Evolutionary conservation across 2,329 filamentous ascomycete genomes (phyloP).

Genomic region (Paracoccidioides brasiliensis): DNA sequence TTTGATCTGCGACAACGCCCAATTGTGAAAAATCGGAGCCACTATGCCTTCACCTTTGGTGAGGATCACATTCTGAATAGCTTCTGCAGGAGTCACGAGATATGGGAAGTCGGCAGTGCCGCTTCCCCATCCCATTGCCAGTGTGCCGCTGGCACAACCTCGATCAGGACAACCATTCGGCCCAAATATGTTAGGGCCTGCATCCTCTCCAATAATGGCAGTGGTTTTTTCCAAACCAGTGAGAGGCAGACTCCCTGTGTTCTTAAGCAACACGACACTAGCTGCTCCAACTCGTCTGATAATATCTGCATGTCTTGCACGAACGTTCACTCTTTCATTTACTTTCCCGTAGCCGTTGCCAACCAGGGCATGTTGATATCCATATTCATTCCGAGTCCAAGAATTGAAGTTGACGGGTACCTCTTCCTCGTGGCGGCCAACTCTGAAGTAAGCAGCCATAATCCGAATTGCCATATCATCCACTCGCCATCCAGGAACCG

Average conservation of each 20-base stretch:
- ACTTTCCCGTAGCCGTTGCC: constrained; percentile 52
- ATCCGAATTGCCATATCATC: constrained; percentile 88
- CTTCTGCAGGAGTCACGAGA: constrained; percentile 48
- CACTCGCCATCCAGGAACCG: constrained; percentile 70
- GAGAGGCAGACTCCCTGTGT: constrained; percentile 61
- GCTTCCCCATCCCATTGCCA: constrained; percentile 52
- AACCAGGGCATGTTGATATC: constrained; percentile 52
- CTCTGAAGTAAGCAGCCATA: constrained; percentile 52
- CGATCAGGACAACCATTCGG: constrained; percentile 68
- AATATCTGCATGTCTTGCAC: constrained; percentile 53
- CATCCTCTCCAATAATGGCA: constrained; percentile 70
- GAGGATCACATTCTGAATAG: constrained; percentile 53
- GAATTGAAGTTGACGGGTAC: constrained; percentile 70
- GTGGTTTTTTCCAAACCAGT: constrained; percentile 59
- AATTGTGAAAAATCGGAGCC: constrained; percentile 46
- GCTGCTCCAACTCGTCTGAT: constrained; percentile 68
- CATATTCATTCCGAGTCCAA: constrained; percentile 68
- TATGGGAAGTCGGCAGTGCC: constrained; percentile 50
- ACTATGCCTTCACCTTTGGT: constrained; percentile 52
- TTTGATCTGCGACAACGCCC: constrained; percentile 39
- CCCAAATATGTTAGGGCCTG: constrained; percentile 59
- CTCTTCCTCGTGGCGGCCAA: constrained; percentile 41
- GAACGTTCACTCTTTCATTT: constrained; percentile 78
- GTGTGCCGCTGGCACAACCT: constrained; percentile 45
- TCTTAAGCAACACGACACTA: constrained; percentile 83